Percentiles rank a stretch among this genome's conserved stretches.
Conservation (phyloP, 2,329 filamentous ascomycete species). For the Chalaropsis ovoidea region DNA sequence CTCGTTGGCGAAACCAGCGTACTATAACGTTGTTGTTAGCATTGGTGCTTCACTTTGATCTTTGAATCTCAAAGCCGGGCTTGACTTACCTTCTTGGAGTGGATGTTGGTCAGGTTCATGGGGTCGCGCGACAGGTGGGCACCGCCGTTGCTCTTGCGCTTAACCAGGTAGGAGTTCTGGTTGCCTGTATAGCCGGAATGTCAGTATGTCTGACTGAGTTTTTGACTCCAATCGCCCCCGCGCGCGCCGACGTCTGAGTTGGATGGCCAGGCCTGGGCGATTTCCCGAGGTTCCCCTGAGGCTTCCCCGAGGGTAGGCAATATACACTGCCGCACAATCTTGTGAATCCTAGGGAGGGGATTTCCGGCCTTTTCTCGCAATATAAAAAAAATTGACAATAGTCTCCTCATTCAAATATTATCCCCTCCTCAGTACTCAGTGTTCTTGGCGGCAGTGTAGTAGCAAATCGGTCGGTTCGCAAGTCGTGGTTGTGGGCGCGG, state of each 20-base stretch:
- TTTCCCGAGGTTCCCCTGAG: too few relatives aligned
- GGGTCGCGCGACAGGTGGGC: conserved; percentile 89
- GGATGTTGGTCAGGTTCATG: conserved; percentile 84
- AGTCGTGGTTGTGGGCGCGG: background rate
- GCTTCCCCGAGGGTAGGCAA: background rate
- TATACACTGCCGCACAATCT: background rate
- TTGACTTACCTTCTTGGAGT: conserved; percentile 70
- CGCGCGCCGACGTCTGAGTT: too few relatives aligned
- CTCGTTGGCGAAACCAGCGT: conserved; percentile 86
- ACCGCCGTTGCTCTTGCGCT: conserved; percentile 70
- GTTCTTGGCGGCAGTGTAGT: background rate
- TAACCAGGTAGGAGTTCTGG: conserved; percentile 86
- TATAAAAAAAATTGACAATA: conserved; percentile 17
- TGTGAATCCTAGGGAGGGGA: too few relatives aligned
- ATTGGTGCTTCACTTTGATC: conserved; percentile 3
- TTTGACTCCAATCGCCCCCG: background rate
- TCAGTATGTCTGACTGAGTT: conserved; percentile 20
- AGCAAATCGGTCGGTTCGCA: conserved; percentile 6
- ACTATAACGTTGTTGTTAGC: conserved; percentile 44
- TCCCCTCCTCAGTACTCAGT: background rate
- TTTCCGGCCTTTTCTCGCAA: background rate
- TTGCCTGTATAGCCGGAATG: conserved; percentile 46
- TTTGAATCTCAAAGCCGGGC: background rate
- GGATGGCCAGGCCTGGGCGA: background rate
- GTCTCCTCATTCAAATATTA: background rate